Base-by-base conservation (phyloP, 805 yeast species). In the Kregervanrija delftensis region DNA sequence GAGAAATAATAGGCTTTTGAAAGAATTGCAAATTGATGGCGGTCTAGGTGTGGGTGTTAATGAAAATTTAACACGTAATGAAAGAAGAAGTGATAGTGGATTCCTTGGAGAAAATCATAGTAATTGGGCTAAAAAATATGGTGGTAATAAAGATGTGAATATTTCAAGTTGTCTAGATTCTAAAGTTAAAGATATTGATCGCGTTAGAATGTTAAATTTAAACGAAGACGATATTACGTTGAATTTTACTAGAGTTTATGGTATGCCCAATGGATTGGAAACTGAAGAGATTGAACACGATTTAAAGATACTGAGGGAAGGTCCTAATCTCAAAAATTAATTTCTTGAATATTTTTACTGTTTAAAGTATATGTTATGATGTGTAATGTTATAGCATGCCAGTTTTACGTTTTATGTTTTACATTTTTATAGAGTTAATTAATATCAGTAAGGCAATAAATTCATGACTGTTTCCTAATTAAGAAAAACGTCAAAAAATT, bases 231-330 rank as follows among this genome's bases (percentile, higher is more conserved):
- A 49, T 11, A 48, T 49, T 12, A 22, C 47, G 3, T 30, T 30
- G 5, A 36, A 35, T 11, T 50, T 43, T 28, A 52, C 55, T 1
- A 48, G 42, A 34, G 41, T 45, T n/a, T 52, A 50, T 12, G 42
- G 44, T 12, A 44, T 44, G 35, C 54, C 54, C 1, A 40, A 42
- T 8, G 55, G 55, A 8, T 39, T 52, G 11, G 32, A 33, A 11
- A 32, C 30, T 11, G 46, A 45, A 2, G 54, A 52, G 22, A 47
- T 52, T 11, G 48, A 46, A 5, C 13, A 32, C 3, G 55, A 47
- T 33, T 14, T 50, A 12, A 37, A 32, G 14, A 30, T 17, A 3
- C 14, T 17, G 10, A 16, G 31, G 33, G 8, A 14, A 37, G 39
- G 28, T 22, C 4, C 28, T 5, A 6, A 22, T 22, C 28, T 22